Base-by-base conservation (phyloP, 2,329 filamentous ascomycete species). In the Neopestalotiopsis sp. region DNA sequence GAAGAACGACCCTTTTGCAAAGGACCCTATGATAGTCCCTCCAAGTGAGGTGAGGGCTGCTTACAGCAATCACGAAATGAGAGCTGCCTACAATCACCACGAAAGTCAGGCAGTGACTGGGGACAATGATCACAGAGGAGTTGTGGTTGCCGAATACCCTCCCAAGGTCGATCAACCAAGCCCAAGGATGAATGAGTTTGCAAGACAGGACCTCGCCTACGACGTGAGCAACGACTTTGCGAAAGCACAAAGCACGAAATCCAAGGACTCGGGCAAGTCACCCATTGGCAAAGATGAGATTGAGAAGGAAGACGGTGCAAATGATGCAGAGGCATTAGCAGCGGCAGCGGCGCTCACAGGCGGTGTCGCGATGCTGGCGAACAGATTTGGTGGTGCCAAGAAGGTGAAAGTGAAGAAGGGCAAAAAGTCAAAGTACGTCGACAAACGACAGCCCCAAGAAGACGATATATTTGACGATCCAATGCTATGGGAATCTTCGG, bases 381-480 rank as follows among this genome's bases (percentile, higher is more conserved):
- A 81, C 67, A 80, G 77, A 68, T 79, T 79, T 70, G 78, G 76
- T 24, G 77, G 74, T 28, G 71, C 71, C 5, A 79, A 78, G 70
- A 63, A 78, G 70, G 30, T 38, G 6, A 82, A 79, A 68, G 77
- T 74, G 56, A 80, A 79, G 70, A 76, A 71, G 57, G 79, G 78
- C 70, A 80, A 81, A 67, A 79, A 81, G 64, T 77, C 76, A 69
- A 75, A 79, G 59, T 79, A 80, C 61, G 75, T 81, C 69, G 83
- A 85, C 71, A 81, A 81, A 70, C 78, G 80, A 70, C 74, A 78
- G 45, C 68, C 78, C 13, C 75, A 75, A 63, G 79, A 81, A 14
- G 82, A 85, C 59, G 82, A 85, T 71, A 73, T 83, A 38, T 83
- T 85, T 74, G 81, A 86, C 70, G 81, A 85, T 71, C 76, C 81